Evolutionary conservation across 768 basidiomycete species (phyloP), one percentile per base, ranked within the genome.

Genomic region (Suillus alpinus): DNA sequence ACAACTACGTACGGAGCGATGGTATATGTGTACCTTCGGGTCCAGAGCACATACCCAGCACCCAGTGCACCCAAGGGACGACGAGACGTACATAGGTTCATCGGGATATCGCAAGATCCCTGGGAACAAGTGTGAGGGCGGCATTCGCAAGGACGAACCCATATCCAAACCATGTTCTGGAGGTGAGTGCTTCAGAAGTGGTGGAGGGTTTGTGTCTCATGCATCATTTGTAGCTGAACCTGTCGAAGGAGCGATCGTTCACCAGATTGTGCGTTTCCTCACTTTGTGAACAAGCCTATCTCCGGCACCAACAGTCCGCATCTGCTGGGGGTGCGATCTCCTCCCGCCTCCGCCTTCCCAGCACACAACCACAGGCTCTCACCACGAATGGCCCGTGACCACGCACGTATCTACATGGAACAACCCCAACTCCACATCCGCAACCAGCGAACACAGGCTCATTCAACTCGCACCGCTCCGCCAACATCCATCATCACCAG

Each of bases 31-130:
- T 92, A 5, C 86, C 94, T 2, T 87, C 83, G 39, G 96, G 97
- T 10, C 94, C 90, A 2, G 96, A 98, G 71, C 87, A 86, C 6
- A 87, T 97, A 50, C 91, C 94, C 0, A 82, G 87, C 6, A 91
- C 86, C 4, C 79, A 88, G 1, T 96, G 94, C 67, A 65, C 69
- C 6, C 69, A 73, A 9, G 76, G 77, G 9, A 78, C 77, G 50
- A 83, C 6, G 79, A 89, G 63, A 85, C 69, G 7, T 99, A 94
- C 70, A 67, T 81, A 70, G 97, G 97, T 0, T 98, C 95, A 0
- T 94, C 92, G 20, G 97, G 97, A 0, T 99, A 87, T 71, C 82
- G 95, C 36, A 86, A 88, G 69, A 93, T 99, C 61, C 95, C 97
- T 3, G 96, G 96, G 0, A 91, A 99, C 68, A 90, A 88, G 0